These are phyloP conservation scores for Porpolomopsis calyptriformis DNA, from an alignment of 768 basidiomycete species.

Conservation along the genomic window DNA sequence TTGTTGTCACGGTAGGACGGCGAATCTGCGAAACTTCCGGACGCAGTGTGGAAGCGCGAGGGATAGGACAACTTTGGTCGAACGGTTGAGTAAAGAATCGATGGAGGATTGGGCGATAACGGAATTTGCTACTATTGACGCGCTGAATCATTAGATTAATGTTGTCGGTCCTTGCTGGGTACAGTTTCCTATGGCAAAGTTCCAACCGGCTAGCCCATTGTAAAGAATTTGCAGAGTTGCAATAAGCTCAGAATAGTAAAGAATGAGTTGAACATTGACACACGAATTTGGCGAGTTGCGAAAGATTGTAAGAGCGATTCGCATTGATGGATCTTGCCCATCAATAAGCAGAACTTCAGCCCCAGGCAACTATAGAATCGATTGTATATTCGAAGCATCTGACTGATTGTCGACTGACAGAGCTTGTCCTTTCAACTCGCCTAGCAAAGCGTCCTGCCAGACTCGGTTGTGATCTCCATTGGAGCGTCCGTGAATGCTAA, in stretches of 20 bases:
- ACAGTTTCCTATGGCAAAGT: slow-evolving; percentile 42
- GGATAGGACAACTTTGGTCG: slow-evolving; percentile 42
- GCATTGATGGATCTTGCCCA: slow-evolving; percentile 36
- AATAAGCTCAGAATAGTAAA: not conserved
- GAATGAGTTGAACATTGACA: not conserved
- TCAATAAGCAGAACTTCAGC: slow-evolving; percentile 47
- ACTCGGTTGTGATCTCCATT: slow-evolving; percentile 40
- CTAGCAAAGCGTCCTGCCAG: slow-evolving; percentile 45
- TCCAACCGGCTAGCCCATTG: slow-evolving; percentile 25
- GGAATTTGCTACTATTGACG: slow-evolving; percentile 34
- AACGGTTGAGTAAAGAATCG: not conserved
- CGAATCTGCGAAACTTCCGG: slow-evolving; percentile 38
- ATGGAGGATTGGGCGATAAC: no score
- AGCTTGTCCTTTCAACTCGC: slow-evolving; percentile 35
- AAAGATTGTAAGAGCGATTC: slow-evolving; percentile 44
- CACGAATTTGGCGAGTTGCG: slow-evolving; percentile 41
- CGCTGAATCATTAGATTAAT: slow-evolving; percentile 39
- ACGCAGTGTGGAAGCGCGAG: slow-evolving; percentile 37
- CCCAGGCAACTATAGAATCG: slow-evolving; percentile 23
- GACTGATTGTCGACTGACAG: slow-evolving; percentile 24
- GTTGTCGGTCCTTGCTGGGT: slow-evolving; percentile 40
- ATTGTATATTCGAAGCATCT: not conserved
- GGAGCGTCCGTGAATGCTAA: slow-evolving; percentile 43
- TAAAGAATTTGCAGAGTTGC: slow-evolving; percentile 31
- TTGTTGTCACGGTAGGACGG: slow-evolving; percentile 42